These are phyloP conservation scores for Penicillium alfredii DNA, from an alignment of 495 filamentous ascomycete genomes.

Conservation along the genomic window DNA sequence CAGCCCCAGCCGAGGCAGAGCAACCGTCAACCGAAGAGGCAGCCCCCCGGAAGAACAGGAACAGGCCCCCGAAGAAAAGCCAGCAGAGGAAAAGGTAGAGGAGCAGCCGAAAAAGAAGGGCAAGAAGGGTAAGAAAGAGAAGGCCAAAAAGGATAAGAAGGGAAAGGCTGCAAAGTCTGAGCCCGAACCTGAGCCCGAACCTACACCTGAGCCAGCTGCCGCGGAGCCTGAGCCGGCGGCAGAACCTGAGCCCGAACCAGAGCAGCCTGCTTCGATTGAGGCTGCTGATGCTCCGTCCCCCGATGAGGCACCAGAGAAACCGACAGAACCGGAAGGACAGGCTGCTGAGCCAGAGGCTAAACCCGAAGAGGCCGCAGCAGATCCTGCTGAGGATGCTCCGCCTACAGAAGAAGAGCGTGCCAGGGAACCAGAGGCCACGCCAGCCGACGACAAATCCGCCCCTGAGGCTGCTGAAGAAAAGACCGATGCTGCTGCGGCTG, in stretches of 20 bases:
- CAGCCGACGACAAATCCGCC: neutral
- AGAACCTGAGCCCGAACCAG: conserved; percentile 3
- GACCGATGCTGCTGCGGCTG: neutral
- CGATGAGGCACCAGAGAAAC: too few relatives aligned
- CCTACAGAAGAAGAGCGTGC: conserved; percentile 3
- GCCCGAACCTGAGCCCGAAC: conserved; percentile 6
- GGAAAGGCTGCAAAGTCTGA: conserved; percentile 1
- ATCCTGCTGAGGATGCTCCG: conserved; percentile 1
- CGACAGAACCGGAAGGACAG: too few relatives aligned
- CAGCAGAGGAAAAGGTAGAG: neutral
- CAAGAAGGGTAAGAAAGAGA: conserved; percentile 4
- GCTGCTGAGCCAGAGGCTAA: conserved; percentile 1
- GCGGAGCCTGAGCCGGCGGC: conserved; percentile 1
- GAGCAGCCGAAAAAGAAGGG: conserved; percentile 2
- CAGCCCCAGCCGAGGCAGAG: conserved; percentile 2
- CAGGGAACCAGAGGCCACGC: neutral
- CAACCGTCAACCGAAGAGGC: conserved; percentile 1
- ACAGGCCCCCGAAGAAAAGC: conserved; percentile 1
- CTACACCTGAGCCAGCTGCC: conserved; percentile 4
- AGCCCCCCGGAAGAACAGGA: neutral
- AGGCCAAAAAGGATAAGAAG: conserved; percentile 13
- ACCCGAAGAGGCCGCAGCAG: neutral
- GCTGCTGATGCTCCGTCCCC: neutral
- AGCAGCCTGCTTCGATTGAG: neutral
- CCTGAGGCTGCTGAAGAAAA: neutral